A percentile compares a stretch with the other conserved stretches of the same genome.
phyloP scores from a whole-genome alignment of 139 green algal genomes.

The Closterium sp. region DNA sequence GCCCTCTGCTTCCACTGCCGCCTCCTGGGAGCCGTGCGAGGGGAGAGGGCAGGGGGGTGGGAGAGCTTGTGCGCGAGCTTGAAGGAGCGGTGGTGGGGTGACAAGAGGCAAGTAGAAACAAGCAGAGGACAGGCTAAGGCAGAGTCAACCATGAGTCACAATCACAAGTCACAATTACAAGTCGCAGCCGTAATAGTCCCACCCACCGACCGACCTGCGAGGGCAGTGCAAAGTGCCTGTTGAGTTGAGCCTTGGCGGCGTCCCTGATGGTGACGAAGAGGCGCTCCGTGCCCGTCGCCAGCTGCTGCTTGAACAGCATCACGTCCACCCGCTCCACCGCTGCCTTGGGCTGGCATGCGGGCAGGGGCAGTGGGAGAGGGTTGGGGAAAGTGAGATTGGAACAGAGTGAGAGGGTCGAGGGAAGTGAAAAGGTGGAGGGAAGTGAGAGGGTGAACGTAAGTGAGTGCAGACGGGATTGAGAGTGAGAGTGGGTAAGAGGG shows the following conservation, averaged over 20 bases:
- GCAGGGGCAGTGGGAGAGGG: not conserved
- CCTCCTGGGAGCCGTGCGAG: not conserved
- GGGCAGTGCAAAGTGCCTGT: not conserved
- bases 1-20: not conserved
- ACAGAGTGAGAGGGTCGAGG: too few relatives aligned
- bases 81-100: too few relatives aligned
- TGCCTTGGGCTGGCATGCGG: not conserved
- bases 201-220: not conserved
- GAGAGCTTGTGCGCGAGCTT: not conserved
- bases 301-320: slow-evolving; percentile 29
- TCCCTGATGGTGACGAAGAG: slow-evolving; percentile 24
- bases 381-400: not conserved
- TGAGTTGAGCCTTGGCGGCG: not conserved
- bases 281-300: not conserved
- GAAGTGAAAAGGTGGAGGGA: too few relatives aligned
- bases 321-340: not conserved
- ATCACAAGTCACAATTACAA: too few relatives aligned
- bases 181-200: not conserved
- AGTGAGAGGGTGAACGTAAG: too few relatives aligned
- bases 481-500: too few relatives aligned
- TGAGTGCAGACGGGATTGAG: too few relatives aligned
- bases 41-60: too few relatives aligned
- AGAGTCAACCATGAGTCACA: too few relatives aligned
- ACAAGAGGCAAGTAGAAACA: too few relatives aligned
- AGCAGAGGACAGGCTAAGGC: too few relatives aligned